Conservation (phyloP, 306 rosid genomes). For the Cucurbita argyrosperma region DNA sequence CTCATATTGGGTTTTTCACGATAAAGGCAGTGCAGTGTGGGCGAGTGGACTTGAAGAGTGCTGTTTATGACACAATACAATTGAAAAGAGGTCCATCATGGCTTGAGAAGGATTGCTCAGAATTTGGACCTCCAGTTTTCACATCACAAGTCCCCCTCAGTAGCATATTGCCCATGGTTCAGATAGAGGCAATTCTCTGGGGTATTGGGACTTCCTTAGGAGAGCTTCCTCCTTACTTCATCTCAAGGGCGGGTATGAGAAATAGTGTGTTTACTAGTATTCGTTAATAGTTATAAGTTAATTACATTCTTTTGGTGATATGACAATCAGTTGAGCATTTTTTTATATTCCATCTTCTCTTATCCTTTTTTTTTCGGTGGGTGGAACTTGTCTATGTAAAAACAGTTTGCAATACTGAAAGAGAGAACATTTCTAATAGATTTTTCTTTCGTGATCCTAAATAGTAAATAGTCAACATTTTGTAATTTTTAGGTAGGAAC, state of each 20-base stretch:
- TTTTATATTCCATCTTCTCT: background rate
- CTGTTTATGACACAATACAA: conserved; percentile 88
- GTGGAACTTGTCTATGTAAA: background rate
- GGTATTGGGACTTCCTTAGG: conserved; percentile 95
- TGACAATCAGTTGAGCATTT: background rate
- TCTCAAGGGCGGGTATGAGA: conserved; percentile 87
- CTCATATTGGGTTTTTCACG: conserved; percentile 88
- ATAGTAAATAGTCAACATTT: background rate
- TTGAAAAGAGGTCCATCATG: conserved; percentile 75
- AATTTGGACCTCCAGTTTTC: conserved; percentile 75
- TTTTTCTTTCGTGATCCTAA: background rate
- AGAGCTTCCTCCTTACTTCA: conserved; percentile 98
- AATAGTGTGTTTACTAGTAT: background rate
- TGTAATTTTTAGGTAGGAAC: background rate
- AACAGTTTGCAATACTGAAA: background rate
- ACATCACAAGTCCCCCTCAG: conserved; percentile 59
- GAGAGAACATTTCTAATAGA: background rate
- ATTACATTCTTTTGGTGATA: background rate
- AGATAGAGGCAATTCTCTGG: conserved; percentile 90
- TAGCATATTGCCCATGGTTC: conserved; percentile 75
- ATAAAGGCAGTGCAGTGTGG: conserved; percentile 92
- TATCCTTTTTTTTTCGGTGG: background rate
- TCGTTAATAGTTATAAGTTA: background rate
- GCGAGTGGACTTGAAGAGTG: conserved; percentile 85
- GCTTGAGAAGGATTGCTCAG: conserved; percentile 84